These are phyloP conservation scores for Melastoma candidum DNA, from an alignment of 441 rosid species.

Conservation along the genomic window DNA sequence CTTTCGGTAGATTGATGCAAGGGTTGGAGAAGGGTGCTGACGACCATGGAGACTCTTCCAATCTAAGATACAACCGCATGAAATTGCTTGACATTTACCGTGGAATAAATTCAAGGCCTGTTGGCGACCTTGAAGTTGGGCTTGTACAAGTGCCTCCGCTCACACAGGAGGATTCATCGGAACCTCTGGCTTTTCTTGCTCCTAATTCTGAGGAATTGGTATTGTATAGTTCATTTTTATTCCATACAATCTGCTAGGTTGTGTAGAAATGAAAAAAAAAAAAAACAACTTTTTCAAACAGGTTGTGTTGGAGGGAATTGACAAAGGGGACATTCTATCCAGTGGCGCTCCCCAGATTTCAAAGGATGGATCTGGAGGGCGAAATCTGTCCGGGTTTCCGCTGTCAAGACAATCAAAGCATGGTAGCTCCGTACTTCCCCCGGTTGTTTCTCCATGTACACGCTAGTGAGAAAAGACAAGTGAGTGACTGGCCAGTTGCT, in stretches of 20 bases:
- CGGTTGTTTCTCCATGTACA: constrained; percentile 9
- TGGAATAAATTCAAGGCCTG: constrained; percentile 42
- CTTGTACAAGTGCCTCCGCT: constrained; percentile 69
- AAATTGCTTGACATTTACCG: constrained; percentile 71
- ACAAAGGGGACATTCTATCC: constrained; percentile 73
- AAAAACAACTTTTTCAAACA: constrained; percentile 15
- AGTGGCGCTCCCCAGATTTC: constrained; percentile 80
- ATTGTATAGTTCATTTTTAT: background rate
- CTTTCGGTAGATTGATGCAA: constrained; percentile 19
- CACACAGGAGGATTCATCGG: constrained; percentile 53
- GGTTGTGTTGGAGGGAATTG: constrained; percentile 77
- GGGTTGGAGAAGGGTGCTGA: constrained; percentile 41
- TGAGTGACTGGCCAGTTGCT: constrained; percentile 26
- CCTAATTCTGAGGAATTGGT: constrained; percentile 83
- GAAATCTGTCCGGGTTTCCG: constrained; percentile 38
- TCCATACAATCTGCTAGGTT: no score
- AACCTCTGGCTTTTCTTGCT: constrained; percentile 70
- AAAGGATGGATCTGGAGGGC: constrained; percentile 64
- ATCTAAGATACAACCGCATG: constrained; percentile 63
- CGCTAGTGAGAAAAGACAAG: constrained; percentile 3
- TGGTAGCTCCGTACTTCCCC: constrained; percentile 35
- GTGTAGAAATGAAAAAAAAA: no score
- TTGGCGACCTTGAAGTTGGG: constrained; percentile 37
- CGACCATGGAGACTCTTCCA: constrained; percentile 36
- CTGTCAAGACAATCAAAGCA: constrained; percentile 56